phyloP scores from a whole-genome alignment of 768 basidiomycete genomes.

The Russula olivacea region DNA sequence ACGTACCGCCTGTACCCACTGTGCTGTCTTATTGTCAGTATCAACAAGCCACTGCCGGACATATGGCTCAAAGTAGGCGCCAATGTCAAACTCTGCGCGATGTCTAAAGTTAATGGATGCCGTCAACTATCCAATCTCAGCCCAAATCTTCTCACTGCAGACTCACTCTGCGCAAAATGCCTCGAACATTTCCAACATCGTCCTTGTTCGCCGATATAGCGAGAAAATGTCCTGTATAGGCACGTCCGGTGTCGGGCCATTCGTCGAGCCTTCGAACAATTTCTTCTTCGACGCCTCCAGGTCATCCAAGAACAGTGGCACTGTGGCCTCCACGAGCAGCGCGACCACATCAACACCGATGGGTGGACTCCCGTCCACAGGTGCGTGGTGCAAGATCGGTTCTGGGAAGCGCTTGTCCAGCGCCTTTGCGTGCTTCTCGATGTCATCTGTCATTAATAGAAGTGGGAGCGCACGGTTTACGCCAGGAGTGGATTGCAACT shows the following conservation, averaged over 20 bases:
- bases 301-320: conserved; percentile 63
- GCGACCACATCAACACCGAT: conserved; percentile 63
- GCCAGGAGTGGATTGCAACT: conserved; percentile 62
- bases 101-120: conserved; percentile 36
- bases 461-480: conserved; percentile 79
- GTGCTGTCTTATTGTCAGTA: conserved; percentile 82
- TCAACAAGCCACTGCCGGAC: conserved; percentile 85
- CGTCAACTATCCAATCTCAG: neutral
- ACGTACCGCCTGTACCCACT: conserved; percentile 91
- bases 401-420: conserved; percentile 85
- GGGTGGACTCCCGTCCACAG: neutral
- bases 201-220: conserved; percentile 73
- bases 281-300: conserved; percentile 65
- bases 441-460: conserved; percentile 78
- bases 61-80: conserved; percentile 79
- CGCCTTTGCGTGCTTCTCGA: conserved; percentile 79
- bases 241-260: conserved; percentile 79
- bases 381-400: conserved; percentile 68
- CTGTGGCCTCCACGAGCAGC: conserved; percentile 57
- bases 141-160: conserved; percentile 4
- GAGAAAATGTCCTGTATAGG: conserved; percentile 88
- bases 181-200: conserved; percentile 68
- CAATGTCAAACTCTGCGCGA: conserved; percentile 59
- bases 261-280: conserved; percentile 77
- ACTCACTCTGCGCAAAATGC: conserved; percentile 78